A percentile compares a stretch with the other conserved stretches of the same genome.
Conservation (phyloP, 1,139 yeast species). For the Suhomyces panamericanus region DNA sequence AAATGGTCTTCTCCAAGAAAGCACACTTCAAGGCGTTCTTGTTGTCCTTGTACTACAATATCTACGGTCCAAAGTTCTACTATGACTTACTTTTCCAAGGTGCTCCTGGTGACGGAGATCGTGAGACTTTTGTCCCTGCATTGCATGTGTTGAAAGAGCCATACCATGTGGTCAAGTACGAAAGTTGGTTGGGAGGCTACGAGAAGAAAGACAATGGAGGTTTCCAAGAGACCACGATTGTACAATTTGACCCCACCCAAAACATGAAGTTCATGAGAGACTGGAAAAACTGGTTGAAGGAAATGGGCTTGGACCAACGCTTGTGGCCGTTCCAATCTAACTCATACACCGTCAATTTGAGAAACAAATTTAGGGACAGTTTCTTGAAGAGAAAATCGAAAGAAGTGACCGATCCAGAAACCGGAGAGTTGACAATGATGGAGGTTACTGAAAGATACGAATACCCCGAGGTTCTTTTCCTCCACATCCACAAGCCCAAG, state of each 20-base stretch:
- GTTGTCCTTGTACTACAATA: slow-evolving; percentile 36
- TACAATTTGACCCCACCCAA: slow-evolving; percentile 35
- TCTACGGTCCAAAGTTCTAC: slow-evolving; percentile 30
- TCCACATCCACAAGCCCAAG: slow-evolving; percentile 47
- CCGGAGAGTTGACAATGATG: slow-evolving; percentile 4
- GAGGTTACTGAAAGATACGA: slow-evolving; percentile 13
- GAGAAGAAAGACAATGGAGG: slow-evolving; percentile 17
- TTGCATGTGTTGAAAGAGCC: slow-evolving; percentile 38
- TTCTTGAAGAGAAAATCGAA: slow-evolving; percentile 10
- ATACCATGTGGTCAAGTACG: slow-evolving; percentile 28
- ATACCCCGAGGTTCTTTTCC: slow-evolving; percentile 32
- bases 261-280: slow-evolving; percentile 23
- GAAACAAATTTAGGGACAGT: slow-evolving; percentile 22
- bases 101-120: slow-evolving; percentile 39
- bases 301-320: slow-evolving; percentile 29
- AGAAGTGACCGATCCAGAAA: slow-evolving; percentile 1
- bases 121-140: slow-evolving; percentile 43
- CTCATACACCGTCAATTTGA: slow-evolving; percentile 24
- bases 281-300: slow-evolving; percentile 31
- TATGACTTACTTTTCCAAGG: slow-evolving; percentile 39
- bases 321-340: slow-evolving; percentile 35
- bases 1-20: slow-evolving; percentile 35
- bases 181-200: slow-evolving; percentile 30
- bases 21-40: slow-evolving; percentile 31
- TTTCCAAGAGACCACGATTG: slow-evolving; percentile 33